A percentile compares a stretch with the other conserved stretches of the same genome.
Conservation (phyloP, 2,329 filamentous ascomycete genomes). For the Curvularia lunata region DNA sequence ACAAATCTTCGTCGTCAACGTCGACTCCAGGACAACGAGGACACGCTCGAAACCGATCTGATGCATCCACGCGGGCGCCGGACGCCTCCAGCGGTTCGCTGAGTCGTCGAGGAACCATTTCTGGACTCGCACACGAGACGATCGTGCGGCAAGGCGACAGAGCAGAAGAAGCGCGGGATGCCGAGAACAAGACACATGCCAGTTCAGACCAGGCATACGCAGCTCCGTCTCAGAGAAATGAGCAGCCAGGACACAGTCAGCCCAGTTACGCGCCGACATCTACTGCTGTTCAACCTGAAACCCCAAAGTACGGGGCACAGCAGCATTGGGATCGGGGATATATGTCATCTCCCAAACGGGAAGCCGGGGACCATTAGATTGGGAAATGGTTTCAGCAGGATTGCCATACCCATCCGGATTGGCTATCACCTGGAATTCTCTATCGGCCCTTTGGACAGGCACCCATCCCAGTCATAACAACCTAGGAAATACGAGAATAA, state of each 20-base stretch:
- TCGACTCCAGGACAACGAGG: conserved; percentile 64
- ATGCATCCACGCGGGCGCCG: conserved; percentile 57
- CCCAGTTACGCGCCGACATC: conserved; percentile 33
- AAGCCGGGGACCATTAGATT: conserved; percentile 45
- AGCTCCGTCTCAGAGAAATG: conserved; percentile 33
- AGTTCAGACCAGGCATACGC: conserved; percentile 30
- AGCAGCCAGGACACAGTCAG: conserved; percentile 33
- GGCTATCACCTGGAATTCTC: conserved; percentile 5
- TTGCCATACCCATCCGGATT: conserved; percentile 25
- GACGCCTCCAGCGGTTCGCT: conserved; percentile 40
- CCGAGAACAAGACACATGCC: conserved; percentile 30
- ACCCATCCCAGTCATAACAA: conserved; percentile 9
- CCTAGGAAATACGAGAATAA: conserved; percentile 13
- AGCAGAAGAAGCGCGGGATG: conserved; percentile 32
- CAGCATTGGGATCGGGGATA: conserved; percentile 43
- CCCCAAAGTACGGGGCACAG: conserved; percentile 39
- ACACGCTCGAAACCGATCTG: conserved; percentile 70
- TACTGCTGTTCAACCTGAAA: conserved; percentile 44
- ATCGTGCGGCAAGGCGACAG: conserved; percentile 33
- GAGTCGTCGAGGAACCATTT: conserved; percentile 44
- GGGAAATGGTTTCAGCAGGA: conserved; percentile 32
- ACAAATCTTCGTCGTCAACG: conserved; percentile 62
- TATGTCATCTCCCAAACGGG: conserved; percentile 47
- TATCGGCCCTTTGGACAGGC: conserved; percentile 22
- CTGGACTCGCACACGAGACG: conserved; percentile 41